Evolutionary conservation across 1,284 basidiomycete genomes (phyloP).

Genomic region (Neotropicomus parvogracilis): DNA sequence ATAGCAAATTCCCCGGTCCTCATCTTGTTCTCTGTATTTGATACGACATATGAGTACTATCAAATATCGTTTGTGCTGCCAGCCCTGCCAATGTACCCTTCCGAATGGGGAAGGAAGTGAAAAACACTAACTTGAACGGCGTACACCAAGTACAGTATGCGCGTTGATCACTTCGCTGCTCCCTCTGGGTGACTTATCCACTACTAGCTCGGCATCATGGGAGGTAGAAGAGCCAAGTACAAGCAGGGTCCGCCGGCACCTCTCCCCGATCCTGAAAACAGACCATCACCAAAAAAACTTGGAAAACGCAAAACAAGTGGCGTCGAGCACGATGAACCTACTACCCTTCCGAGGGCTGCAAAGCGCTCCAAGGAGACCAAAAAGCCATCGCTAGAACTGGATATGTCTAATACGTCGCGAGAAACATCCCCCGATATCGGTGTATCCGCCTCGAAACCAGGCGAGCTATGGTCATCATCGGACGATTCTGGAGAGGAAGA

Average conservation of each 20-base stretch:
- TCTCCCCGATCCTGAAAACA: conserved; percentile 40
- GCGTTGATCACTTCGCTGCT: not conserved
- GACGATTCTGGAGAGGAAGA: conserved; percentile 50
- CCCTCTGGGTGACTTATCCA: not conserved
- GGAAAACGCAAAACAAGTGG: conserved; percentile 73
- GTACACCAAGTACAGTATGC: too few species aligned
- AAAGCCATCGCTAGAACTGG: conserved; percentile 28
- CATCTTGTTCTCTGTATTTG: too few species aligned
- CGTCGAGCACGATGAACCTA: conserved; percentile 36
- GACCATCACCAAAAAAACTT: conserved; percentile 50
- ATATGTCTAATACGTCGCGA: conserved; percentile 14
- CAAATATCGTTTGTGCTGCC: too few species aligned
- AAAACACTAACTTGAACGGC: conserved; percentile 18
- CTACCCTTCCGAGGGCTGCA: conserved; percentile 38
- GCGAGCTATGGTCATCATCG: conserved; percentile 33
- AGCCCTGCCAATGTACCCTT: too few species aligned
- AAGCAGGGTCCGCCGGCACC: conserved; percentile 82
- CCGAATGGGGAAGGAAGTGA: conserved; percentile 28
- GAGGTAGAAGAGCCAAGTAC: conserved; percentile 83
- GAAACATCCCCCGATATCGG: conserved; percentile 22
- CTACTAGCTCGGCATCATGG: conserved; percentile 20
- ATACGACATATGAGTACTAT: too few species aligned
- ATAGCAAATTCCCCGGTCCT: not conserved
- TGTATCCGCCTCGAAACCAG: conserved; percentile 12
- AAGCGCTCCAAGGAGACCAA: conserved; percentile 55